Percentiles rank a stretch among this genome's conserved stretches.
These are phyloP conservation scores for Pisolithus microcarpus DNA, from an alignment of 768 basidiomycete species.

Conservation along the genomic window DNA sequence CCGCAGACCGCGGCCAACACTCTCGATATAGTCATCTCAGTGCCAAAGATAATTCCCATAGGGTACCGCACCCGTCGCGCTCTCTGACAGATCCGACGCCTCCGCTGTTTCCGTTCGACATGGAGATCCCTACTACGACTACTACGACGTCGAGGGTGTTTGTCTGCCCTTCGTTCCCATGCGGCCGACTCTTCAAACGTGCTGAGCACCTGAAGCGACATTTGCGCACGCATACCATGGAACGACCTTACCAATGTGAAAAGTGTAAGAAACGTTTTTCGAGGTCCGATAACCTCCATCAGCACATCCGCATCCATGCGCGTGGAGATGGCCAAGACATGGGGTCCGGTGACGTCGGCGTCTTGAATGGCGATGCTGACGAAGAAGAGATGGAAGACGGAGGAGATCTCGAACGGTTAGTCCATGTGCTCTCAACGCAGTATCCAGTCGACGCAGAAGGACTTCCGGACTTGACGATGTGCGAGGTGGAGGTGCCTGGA, in stretches of 20 bases:
- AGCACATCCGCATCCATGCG: slow-evolving; percentile 77
- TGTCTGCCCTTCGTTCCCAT: slow-evolving; percentile 78
- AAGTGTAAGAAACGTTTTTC: slow-evolving; percentile 79
- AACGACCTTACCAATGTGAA: slow-evolving; percentile 72
- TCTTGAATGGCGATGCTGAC: slow-evolving; percentile 26
- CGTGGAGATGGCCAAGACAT: slow-evolving; percentile 24
- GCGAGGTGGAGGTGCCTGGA: slow-evolving; percentile 54
- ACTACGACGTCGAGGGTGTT: slow-evolving; percentile 52
- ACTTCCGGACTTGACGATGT: slow-evolving; percentile 45
- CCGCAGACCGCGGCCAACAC: slow-evolving; percentile 17
- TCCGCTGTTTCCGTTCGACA: slow-evolving; percentile 16
- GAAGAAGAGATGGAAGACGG: slow-evolving; percentile 32
- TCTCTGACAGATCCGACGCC: slow-evolving; percentile 10
- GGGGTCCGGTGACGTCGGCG: slow-evolving; percentile 20
- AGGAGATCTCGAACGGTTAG: slow-evolving; percentile 11
- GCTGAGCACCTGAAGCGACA: slow-evolving; percentile 89
- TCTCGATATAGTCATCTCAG: slow-evolving; percentile 13
- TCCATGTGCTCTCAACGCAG: slow-evolving; percentile 17
- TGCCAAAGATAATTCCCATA: slow-evolving; percentile 13
- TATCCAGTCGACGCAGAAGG: slow-evolving; percentile 22
- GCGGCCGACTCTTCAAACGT: slow-evolving; percentile 81
- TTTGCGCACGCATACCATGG: slow-evolving; percentile 83
- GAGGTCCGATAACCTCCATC: slow-evolving; percentile 80
- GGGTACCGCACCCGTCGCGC: slow-evolving; percentile 14
- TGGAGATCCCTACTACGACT: slow-evolving; percentile 11